These are phyloP conservation scores for Neurospora sp. DNA, from an alignment of 495 filamentous ascomycete species.

Conservation along the genomic window DNA sequence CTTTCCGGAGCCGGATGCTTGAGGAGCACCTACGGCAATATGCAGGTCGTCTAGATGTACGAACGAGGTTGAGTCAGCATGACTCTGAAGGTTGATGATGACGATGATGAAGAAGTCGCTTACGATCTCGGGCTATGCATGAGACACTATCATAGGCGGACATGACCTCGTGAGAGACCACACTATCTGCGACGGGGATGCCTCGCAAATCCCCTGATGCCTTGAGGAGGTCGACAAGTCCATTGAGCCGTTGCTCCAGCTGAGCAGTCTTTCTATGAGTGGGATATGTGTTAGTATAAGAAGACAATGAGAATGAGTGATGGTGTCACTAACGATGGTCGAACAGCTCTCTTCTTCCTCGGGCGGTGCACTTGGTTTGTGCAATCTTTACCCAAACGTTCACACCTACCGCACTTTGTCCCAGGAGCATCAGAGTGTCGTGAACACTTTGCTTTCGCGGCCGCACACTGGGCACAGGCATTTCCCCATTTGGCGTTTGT, in stretches of 20 bases:
- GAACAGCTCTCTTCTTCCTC: conserved; percentile 26
- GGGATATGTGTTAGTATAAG: background rate
- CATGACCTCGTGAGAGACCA: background rate
- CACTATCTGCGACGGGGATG: background rate
- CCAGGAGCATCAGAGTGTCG: background rate
- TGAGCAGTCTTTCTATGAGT: conserved; percentile 19
- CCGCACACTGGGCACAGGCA: conserved; percentile 2
- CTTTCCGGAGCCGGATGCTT: background rate
- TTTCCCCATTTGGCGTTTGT: conserved; percentile 1
- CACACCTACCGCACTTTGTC: background rate
- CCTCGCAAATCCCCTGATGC: conserved; percentile 12
- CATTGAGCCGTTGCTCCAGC: conserved; percentile 23
- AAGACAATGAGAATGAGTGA: background rate
- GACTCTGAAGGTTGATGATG: background rate
- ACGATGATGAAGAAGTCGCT: background rate
- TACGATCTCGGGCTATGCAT: background rate
- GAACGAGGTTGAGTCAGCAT: background rate
- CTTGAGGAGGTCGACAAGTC: conserved; percentile 20
- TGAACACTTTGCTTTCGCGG: conserved; percentile 1
- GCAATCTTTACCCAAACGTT: background rate
- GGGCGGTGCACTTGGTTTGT: conserved; percentile 10
- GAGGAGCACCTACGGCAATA: background rate
- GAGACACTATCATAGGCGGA: background rate
- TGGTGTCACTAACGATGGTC: conserved; percentile 21
- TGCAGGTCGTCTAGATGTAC: background rate